These are phyloP conservation scores for Penicillium parvum DNA, from an alignment of 495 filamentous ascomycete genomes.

Conservation along the genomic window DNA sequence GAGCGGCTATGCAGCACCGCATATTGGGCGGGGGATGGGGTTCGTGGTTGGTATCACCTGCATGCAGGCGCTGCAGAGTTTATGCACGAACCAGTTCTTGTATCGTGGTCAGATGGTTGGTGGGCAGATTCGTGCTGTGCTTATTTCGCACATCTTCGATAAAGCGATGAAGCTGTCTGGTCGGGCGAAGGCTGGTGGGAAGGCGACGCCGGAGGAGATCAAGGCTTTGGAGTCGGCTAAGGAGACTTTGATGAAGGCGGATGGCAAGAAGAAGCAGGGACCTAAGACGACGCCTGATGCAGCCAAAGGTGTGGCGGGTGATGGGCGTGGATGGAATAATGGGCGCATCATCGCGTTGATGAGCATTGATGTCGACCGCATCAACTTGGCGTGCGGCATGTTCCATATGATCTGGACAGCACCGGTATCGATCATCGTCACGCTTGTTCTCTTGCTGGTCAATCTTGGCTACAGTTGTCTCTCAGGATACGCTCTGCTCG, in stretches of 20 bases:
- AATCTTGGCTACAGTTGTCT: constrained; percentile 87
- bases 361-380: constrained; percentile 86
- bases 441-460: constrained; percentile 71
- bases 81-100: constrained; percentile 76
- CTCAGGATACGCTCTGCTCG: constrained; percentile 76
- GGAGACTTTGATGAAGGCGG: constrained; percentile 38
- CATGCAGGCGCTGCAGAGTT: constrained; percentile 70
- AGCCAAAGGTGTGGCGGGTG: constrained; percentile 49
- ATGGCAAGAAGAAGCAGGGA: constrained; percentile 29
- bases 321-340: constrained; percentile 83
- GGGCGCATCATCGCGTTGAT: constrained; percentile 87
- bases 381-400: constrained; percentile 79
- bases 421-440: constrained; percentile 71
- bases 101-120: constrained; percentile 78
- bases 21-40: constrained; percentile 64
- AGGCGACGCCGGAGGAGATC: constrained; percentile 38
- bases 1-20: constrained; percentile 45
- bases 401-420: constrained; percentile 90
- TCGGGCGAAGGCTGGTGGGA: constrained; percentile 67
- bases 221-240: constrained; percentile 36
- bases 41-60: constrained; percentile 68
- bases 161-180: constrained; percentile 80
- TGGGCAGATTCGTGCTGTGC: constrained; percentile 66
- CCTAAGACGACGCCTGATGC: constrained; percentile 13
- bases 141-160: constrained; percentile 73